Conservation (phyloP, 208 protist genomes). For the Trypanosomatidae sp. region DNA sequence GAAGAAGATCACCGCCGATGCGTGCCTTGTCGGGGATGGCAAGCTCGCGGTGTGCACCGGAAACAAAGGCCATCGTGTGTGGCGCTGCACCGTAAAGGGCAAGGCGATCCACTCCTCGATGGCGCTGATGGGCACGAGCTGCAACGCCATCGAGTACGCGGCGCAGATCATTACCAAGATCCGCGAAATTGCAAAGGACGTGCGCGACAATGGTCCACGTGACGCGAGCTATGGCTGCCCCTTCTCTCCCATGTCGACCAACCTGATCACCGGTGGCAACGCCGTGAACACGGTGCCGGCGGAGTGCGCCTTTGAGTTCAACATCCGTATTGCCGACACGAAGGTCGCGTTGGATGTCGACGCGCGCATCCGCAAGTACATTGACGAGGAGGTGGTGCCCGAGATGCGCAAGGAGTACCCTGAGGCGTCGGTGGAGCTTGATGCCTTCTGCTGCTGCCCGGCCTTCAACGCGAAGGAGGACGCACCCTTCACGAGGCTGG, state of each 20-base stretch:
- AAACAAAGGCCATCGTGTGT: background rate
- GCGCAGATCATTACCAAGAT: constrained; percentile 26
- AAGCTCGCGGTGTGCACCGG: background rate
- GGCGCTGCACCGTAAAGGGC: constrained; percentile 18
- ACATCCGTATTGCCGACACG: constrained; percentile 30
- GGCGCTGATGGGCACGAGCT: constrained; percentile 37
- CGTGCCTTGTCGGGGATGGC: constrained; percentile 38
- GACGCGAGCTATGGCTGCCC: constrained; percentile 20
- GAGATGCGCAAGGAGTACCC: constrained; percentile 38
- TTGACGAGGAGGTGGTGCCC: too few species aligned
- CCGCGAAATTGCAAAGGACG: constrained; percentile 27
- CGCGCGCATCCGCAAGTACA: too few species aligned
- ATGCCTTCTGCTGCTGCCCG: constrained; percentile 17
- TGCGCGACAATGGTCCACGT: constrained; percentile 23
- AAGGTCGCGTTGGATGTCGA: too few species aligned
- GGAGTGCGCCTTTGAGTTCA: constrained; percentile 39
- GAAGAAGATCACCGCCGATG: constrained; percentile 32
- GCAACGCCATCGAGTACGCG: constrained; percentile 35
- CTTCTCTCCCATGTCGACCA: too few species aligned
- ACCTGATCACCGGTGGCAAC: too few species aligned
- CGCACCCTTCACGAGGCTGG: constrained; percentile 22
- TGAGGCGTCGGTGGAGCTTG: constrained; percentile 15
- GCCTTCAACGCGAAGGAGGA: constrained; percentile 33
- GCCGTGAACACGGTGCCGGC: constrained; percentile 55
- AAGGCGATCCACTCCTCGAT: constrained; percentile 53